Evolutionary conservation across 2,329 filamentous ascomycete genomes (phyloP), one percentile per base, ranked within the genome.

Genomic region (Penicillium sp.): DNA sequence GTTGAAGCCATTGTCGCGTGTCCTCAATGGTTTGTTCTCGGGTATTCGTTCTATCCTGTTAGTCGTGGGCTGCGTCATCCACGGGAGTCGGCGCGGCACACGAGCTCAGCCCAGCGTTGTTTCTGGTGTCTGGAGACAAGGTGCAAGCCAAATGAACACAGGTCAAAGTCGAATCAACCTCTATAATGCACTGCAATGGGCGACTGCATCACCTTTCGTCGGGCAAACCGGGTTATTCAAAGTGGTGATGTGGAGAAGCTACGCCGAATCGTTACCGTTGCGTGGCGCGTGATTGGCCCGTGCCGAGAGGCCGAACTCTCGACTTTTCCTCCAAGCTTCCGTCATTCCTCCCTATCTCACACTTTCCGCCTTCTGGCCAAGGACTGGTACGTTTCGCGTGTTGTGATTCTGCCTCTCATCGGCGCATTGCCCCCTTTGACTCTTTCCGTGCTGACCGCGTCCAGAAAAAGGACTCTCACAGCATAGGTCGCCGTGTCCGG

Each of bases 321-420:
- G 75, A 76, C 73, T 75, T 76, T 76, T 75, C 73, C 72, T 68
- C 65, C 58, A 57, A 65, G 61, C 67, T 70, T 70, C 68, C 72
- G 68, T 70, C 68, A 65, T 63, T 66, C 66, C 69, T 70, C 72
- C 67, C 70, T 68, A 67, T 70, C 72, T 68, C 65, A 69, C 67
- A 66, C 66, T 64, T 67, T 64, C 63, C 64, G 65, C 65, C 59
- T 44, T 56, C 60, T 68, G 67, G 63, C 63, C 64, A 65, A 68
- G 67, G 68, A 69, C 68, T 59, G 72, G 73, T 69, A 53, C 42
- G 56, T 66, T 54, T 35, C 42, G 10, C 44, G 30, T 28, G 13
- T 15, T 24, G 8, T 28, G 51, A 10, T 7, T 28, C 12, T 15
- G 4, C 2, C 3, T 10, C n/a, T 26, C 28, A 59, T 53, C 42